Evolutionary conservation across 257 asterid genomes (phyloP), one percentile per base, ranked within the genome.

Genomic region (Ajuga chamaepitys): DNA sequence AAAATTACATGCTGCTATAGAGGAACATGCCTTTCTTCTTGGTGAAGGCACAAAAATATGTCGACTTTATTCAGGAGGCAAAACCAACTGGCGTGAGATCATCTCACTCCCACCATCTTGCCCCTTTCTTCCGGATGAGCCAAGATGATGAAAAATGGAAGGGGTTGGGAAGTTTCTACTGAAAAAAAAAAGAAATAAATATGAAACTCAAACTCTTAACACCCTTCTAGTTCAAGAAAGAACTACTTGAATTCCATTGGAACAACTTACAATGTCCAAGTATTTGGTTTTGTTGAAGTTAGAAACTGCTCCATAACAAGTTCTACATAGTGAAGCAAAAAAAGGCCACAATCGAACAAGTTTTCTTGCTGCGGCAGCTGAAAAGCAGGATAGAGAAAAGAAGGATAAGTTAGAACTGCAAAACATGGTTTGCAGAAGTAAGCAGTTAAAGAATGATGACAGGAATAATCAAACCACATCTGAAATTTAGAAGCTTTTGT

Each of bases 301-400:
- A 35, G 82, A 70, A 56, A 78, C 75, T 67, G 87, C 79, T 81
- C 83, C 72, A 92, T 76, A 77, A 92, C 88, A 58, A 81, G 83
- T 70, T 88, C 97, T 34, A 87, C 88, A 42, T 85, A 92, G 65
- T 92, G 89, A 57, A 92, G 98, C 83, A 92, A 81, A 75, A 92
- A 92, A 58, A 89, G 93, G 58, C 98, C 97, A 81, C 98, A 92
- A 62, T 88, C 98, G 73, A 66, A 92, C 26, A 68, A 81, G 80
- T 92, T 92, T 68, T 83, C 93, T 76, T 89, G 98, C 77, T 92
- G 97, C 16, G 98, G 98, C 34, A 84, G 76, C 98, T 89, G 97
- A 64, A 77, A 77, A 24, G 54, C 60, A 55, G 58, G 38, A 56
- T 70, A 64, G 20, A 78, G 14, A 62, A 44, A 18, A 26, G 38